Evolutionary conservation across 163 green algal species (phyloP).

Genomic region (Scenedesmus sp.): DNA sequence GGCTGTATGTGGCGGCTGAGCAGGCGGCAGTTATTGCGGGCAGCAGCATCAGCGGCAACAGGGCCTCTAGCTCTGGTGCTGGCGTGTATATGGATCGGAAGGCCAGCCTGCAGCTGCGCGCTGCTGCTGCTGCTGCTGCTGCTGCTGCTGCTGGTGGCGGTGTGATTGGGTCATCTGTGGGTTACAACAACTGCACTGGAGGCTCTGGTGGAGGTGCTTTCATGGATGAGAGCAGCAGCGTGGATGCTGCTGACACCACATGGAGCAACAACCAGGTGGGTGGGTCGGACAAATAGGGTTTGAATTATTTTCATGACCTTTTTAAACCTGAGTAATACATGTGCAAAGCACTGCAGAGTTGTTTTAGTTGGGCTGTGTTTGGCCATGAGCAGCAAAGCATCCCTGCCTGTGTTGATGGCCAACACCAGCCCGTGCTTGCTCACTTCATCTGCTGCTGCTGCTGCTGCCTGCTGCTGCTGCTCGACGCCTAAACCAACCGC

Average conservation of each 20-base stretch:
- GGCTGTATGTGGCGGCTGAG: constrained; percentile 25
- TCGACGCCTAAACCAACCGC: background rate
- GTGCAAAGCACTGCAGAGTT: background rate
- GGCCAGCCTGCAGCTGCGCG: background rate
- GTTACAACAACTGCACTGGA: constrained; percentile 42
- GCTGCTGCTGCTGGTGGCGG: background rate
- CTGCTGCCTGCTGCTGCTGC: background rate
- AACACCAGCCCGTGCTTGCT: background rate
- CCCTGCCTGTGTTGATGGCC: background rate
- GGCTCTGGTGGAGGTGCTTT: constrained; percentile 26
- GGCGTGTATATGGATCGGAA: constrained; percentile 18
- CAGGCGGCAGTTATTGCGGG: background rate
- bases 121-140: background rate
- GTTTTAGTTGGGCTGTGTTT: background rate
- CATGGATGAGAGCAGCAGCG: constrained; percentile 4
- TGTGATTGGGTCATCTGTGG: background rate
- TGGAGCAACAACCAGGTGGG: constrained; percentile 33
- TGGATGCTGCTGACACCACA: background rate
- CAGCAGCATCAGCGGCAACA: constrained; percentile 29
- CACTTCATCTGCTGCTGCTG: background rate
- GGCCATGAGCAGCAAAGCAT: constrained; percentile 5
- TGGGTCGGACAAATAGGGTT: too few species aligned
- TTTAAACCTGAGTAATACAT: too few species aligned
- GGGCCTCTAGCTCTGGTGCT: constrained; percentile 2
- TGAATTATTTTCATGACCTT: too few species aligned